Base-by-base conservation (phyloP, 176 grass and related monocot species). In the Cenchrus purpureus region DNA sequence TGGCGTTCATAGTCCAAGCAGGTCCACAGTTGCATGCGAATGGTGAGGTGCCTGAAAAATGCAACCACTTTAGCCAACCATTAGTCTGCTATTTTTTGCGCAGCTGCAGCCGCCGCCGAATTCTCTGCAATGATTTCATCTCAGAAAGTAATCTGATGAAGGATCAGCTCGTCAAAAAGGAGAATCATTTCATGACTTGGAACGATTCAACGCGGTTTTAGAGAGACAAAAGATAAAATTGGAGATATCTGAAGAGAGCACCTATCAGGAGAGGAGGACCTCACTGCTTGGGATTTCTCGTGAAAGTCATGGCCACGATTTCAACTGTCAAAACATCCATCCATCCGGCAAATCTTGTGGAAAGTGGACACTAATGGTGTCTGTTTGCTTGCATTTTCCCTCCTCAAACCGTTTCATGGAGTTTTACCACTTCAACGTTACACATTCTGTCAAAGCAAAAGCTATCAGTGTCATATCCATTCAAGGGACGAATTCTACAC, bases 171-270 rank as follows among this genome's bases (percentile, higher is more conserved):
- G 78, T 79, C 57, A 73, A 90, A 90, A 81, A 63, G 28, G 73
- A 77, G 74, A 86, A 34, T 51, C 56, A 79, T 52, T 73, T 79
- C 74, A 78, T 53, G 67, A 51, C 54, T 87, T 84, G 69, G 89
- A 91, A 84, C 76, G 43, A 19, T 87, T 87, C 89, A 79, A 84
- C 89, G 79, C 89, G 84, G 68, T 87, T 87, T 88, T 91, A 16
- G 84, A 45, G 59, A 28, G 65, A 68, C 61, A 74, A 74, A 12
- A 44, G 20, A 69, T 2, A 78, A 31, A 54, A 17, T 85, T 82
- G 82, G 87, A 76, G 78, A 76, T 52, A 10, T 86, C 2, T 72
- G 46, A 70, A 69, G 62, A 68, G 20, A 34, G 70, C 77, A 69
- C 28, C 65, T 49, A 63, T 76, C 70, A 81, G 40, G 48, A 54